These are phyloP conservation scores for Erythrophleum ivorense DNA, from an alignment of 331 rosid species.

Conservation along the genomic window DNA sequence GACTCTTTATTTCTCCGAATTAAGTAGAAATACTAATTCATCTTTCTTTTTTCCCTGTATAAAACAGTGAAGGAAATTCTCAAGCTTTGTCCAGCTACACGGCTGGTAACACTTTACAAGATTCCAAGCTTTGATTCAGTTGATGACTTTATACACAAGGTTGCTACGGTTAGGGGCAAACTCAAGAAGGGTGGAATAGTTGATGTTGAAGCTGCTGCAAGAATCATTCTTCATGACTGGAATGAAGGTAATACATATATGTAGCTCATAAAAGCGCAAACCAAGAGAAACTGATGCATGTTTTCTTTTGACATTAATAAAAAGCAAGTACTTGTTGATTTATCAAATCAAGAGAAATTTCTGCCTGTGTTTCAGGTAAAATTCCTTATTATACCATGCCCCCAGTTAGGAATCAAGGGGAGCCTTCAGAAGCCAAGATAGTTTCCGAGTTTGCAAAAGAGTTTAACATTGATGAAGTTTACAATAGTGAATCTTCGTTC, in stretches of 20 bases:
- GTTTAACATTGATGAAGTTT: slow-evolving; percentile 80
- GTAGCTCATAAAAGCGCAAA: background rate
- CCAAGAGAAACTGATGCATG: background rate
- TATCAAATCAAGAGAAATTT: background rate
- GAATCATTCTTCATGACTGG: slow-evolving; percentile 95
- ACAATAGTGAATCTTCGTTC: slow-evolving; percentile 77
- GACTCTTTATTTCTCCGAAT: background rate
- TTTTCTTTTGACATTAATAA: slow-evolving; percentile 28
- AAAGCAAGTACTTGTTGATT: background rate
- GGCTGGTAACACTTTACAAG: slow-evolving; percentile 76
- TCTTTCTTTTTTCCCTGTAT: slow-evolving; percentile 29
- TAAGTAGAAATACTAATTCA: slow-evolving; percentile 21
- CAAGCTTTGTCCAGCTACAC: slow-evolving; percentile 74
- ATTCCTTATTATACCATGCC: slow-evolving; percentile 93
- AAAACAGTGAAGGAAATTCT: slow-evolving; percentile 91
- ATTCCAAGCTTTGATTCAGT: slow-evolving; percentile 79
- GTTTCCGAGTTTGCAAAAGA: slow-evolving; percentile 75
- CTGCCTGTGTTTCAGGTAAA: slow-evolving; percentile 67
- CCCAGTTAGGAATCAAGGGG: slow-evolving; percentile 73
- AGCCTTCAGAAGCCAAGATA: slow-evolving; percentile 72
- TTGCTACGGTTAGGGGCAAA: slow-evolving; percentile 89
- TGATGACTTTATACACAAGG: slow-evolving; percentile 83
- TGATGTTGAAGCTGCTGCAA: slow-evolving; percentile 82
- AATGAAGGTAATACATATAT: slow-evolving; percentile 67
- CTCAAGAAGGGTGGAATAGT: slow-evolving; percentile 88